phyloP scores from a whole-genome alignment of 179 eudicot genomes.

The Beta lomatogona region DNA sequence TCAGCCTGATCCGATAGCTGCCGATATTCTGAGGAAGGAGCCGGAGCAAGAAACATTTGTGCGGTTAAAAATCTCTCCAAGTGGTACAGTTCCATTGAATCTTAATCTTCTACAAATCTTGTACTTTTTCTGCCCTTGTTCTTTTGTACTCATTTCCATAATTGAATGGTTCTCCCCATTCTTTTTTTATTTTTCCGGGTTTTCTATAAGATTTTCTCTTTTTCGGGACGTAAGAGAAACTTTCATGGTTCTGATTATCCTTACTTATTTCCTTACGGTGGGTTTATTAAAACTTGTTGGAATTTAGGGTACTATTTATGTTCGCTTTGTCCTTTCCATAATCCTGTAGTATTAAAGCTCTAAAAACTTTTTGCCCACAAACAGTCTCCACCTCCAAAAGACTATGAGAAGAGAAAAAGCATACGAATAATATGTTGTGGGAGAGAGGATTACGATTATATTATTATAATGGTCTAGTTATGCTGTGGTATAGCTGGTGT shows the following conservation, averaged over 20 bases:
- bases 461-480: not conserved
- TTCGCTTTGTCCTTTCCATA: not conserved
- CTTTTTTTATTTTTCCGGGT: not conserved
- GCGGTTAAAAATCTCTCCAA: conserved; percentile 78
- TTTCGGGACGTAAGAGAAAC: not conserved
- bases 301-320: not conserved
- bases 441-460: not conserved
- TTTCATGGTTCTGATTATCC: conserved; percentile 1
- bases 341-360: not conserved
- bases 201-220: not conserved
- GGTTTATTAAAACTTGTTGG: conserved; percentile 7
- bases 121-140: conserved; percentile 1
- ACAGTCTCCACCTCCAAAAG: not conserved
- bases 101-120: conserved; percentile 9
- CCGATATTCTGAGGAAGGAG: conserved; percentile 97
- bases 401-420: not conserved
- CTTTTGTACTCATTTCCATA: not conserved
- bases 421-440: too few species aligned
- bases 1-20: conserved; percentile 97
- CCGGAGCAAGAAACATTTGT: conserved; percentile 99
- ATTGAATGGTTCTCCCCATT: not conserved
- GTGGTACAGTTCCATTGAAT: conserved; percentile 47
- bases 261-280: not conserved
- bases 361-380: too few species aligned
- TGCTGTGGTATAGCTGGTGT: not conserved